These are phyloP conservation scores for Cantharellus cinnabarinus DNA, from an alignment of 768 basidiomycete species.

Conservation along the genomic window DNA sequence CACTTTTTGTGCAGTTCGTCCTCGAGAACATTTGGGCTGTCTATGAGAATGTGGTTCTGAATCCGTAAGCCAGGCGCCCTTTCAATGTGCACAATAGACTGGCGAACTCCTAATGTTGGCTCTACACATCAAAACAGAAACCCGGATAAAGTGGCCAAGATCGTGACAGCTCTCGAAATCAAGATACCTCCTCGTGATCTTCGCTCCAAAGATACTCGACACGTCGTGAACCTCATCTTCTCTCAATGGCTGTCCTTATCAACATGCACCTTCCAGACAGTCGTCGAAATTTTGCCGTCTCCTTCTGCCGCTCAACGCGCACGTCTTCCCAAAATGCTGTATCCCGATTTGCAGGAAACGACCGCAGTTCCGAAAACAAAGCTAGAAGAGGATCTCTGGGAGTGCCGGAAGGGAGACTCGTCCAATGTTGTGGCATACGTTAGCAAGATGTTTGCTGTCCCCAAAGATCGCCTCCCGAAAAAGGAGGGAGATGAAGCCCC, in stretches of 20 bases:
- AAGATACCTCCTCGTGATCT: slow-evolving; percentile 78
- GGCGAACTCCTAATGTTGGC: not conserved
- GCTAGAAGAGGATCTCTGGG: slow-evolving; percentile 66
- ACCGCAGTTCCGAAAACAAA: slow-evolving; percentile 47
- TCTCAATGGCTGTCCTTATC: slow-evolving; percentile 94
- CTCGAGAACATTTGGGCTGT: slow-evolving; percentile 95
- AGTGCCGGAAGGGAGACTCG: slow-evolving; percentile 35
- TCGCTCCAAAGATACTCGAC: slow-evolving; percentile 73
- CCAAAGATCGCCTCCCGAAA: slow-evolving; percentile 63
- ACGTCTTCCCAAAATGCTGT: slow-evolving; percentile 79
- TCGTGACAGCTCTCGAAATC: slow-evolving; percentile 59
- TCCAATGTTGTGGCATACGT: slow-evolving; percentile 68
- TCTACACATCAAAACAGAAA: slow-evolving; percentile 33
- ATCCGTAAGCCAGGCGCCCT: slow-evolving; percentile 46
- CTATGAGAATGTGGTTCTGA: slow-evolving; percentile 72
- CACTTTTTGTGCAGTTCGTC: slow-evolving; percentile 92
- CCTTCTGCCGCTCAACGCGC: slow-evolving; percentile 62
- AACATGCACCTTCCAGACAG: slow-evolving; percentile 74
- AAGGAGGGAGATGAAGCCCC: slow-evolving; percentile 41
- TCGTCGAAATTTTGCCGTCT: slow-evolving; percentile 85
- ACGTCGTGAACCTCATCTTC: slow-evolving; percentile 70
- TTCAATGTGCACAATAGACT: not conserved
- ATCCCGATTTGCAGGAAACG: slow-evolving; percentile 50
- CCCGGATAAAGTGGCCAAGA: slow-evolving; percentile 72
- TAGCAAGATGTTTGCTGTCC: slow-evolving; percentile 95